Evolutionary conservation across 441 rosid species (phyloP).

Genomic region (Erodium moschatum): DNA sequence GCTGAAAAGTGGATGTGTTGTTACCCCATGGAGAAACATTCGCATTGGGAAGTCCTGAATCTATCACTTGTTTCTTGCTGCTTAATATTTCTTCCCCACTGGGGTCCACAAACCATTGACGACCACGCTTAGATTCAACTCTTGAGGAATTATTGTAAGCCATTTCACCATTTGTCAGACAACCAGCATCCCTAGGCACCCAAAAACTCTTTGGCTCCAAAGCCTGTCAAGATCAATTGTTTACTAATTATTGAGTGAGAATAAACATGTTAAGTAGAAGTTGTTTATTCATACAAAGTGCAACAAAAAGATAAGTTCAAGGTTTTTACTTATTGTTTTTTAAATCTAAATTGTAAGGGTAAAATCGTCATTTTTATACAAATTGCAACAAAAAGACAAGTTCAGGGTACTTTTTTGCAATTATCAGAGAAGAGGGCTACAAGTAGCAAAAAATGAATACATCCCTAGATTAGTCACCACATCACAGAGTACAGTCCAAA

Average conservation of each 20-base stretch:
- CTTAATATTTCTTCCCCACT: conserved; percentile 39
- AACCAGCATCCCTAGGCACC: conserved; percentile 40
- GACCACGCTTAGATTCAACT: conserved; percentile 44
- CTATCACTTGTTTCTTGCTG: conserved; percentile 53
- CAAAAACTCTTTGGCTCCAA: conserved; percentile 52
- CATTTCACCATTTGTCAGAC: conserved; percentile 38
- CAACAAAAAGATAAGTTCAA: no score
- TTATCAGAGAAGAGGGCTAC: no score
- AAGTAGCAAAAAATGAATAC: no score
- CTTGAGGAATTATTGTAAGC: conserved; percentile 38
- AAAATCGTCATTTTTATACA: no score
- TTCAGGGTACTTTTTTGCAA: no score
- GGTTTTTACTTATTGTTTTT: no score
- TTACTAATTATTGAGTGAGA: conserved; percentile 5
- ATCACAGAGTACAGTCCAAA: neutral
- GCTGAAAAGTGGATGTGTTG: conserved; percentile 34
- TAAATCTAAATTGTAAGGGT: no score
- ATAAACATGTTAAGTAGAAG: neutral
- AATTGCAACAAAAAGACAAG: no score
- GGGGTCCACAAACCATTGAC: conserved; percentile 49
- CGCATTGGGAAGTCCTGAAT: conserved; percentile 31
- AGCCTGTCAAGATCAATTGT: conserved; percentile 25
- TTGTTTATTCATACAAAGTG: conserved; percentile 9
- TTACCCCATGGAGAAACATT: conserved; percentile 43
- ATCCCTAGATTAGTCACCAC: neutral